Evolutionary conservation across 2,329 filamentous ascomycete species (phyloP), one percentile per base, ranked within the genome.

Genomic region (Penicillium sumatraense): DNA sequence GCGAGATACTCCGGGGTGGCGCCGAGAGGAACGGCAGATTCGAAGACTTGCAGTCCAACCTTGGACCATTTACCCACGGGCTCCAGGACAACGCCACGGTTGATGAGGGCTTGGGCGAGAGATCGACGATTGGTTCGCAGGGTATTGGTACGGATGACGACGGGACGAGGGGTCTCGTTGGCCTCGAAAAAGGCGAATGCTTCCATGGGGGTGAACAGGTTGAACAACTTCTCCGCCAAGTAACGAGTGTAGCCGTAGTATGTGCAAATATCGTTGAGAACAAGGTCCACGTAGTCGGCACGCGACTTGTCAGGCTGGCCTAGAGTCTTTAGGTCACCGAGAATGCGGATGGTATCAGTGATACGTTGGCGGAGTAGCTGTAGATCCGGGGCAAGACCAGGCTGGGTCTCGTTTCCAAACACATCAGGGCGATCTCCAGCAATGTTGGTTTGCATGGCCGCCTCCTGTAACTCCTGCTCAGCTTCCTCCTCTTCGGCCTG

Each of bases 31-130:
- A 90, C 87, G 52, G 87, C 89, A 54, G 89, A 90, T 75, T 99
- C 95, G 73, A 99, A 99, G 57, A 99, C 86, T 75, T 99, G 95
- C 36, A 99, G 84, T 45, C 95, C 95, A 60, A 99, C 92, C 80
- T 99, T 99, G 65, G 90, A 95, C 95, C 95, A 99, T 76, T 98
- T 98, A 58, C 95, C 95, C 16, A 99, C 91, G 2, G 95, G 95
- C 76, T 99, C 93, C 35, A 99, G 85, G 13, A 93, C 96, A 46
- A 99, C 95, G 61, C 95, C 95, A 61, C 93, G 90, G 79, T 96
- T 96, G 81, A 97, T 97, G 57, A 97, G 84, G 1, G 93, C 85
- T 74, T 97, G 93, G 9, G 95, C 95, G 16, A 99, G 88, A 60
- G 96, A 93, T 63, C 86, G 78, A 63, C 86, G 80, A 67, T 87